Evolutionary conservation across 192 early-diverging fungal genomes (phyloP).

Genomic region (Lobosporangium transversale): DNA sequence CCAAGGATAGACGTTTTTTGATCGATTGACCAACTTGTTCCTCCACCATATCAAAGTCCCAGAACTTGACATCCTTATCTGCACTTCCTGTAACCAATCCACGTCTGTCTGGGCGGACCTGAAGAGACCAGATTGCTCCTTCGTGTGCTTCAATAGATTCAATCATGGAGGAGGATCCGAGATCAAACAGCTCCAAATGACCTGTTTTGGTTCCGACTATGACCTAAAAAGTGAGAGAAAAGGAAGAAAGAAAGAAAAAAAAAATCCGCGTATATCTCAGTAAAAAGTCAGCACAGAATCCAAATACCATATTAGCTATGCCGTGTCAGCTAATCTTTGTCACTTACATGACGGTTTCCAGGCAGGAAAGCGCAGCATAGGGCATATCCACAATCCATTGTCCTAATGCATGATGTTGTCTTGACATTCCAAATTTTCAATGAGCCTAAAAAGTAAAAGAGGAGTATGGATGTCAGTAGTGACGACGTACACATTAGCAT

Average conservation of each 20-base stretch:
- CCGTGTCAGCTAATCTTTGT: too few species aligned
- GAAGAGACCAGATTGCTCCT: slow-evolving; percentile 87
- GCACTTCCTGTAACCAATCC: slow-evolving; percentile 92
- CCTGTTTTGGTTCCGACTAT: slow-evolving; percentile 95
- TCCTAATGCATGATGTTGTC: slow-evolving; percentile 85
- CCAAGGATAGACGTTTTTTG: slow-evolving; percentile 77
- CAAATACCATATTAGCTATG: too few species aligned
- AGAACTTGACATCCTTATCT: slow-evolving; percentile 98
- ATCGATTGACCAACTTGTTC: slow-evolving; percentile 35
- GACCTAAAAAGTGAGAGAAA: slow-evolving; percentile 55
- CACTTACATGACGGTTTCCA: slow-evolving; percentile 81
- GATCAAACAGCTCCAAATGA: slow-evolving; percentile 89
- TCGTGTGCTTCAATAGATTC: slow-evolving; percentile 94
- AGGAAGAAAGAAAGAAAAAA: neutral
- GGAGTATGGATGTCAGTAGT: too few species aligned
- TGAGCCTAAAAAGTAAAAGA: slow-evolving; percentile 58
- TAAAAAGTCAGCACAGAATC: too few species aligned
- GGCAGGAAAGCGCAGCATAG: slow-evolving; percentile 94
- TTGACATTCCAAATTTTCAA: slow-evolving; percentile 93
- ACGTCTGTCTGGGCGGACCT: slow-evolving; percentile 85
- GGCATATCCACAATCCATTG: slow-evolving; percentile 91
- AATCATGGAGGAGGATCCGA: slow-evolving; percentile 82
- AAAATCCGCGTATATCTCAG: too few species aligned
- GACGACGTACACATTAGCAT: too few species aligned
- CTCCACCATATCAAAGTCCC: slow-evolving; percentile 89